Evolutionary conservation across 1,139 yeast genomes (phyloP).

Genomic region (Suhomyces bribrorum): DNA sequence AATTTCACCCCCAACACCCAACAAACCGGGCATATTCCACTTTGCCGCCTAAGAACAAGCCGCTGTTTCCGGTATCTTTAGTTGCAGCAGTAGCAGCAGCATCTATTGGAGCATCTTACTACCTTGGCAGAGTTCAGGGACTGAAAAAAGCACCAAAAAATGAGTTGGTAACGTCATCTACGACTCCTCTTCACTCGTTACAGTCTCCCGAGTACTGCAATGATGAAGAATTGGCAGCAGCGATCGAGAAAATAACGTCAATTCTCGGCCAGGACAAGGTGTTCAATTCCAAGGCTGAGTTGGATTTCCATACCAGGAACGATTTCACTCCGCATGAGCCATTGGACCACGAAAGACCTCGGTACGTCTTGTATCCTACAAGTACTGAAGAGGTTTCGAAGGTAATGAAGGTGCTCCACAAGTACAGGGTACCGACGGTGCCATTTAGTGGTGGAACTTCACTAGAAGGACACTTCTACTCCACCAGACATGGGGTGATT

Average conservation of each 20-base stretch:
- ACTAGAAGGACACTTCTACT: slow-evolving; percentile 47
- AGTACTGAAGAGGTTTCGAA: slow-evolving; percentile 41
- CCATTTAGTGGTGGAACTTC: slow-evolving; percentile 65
- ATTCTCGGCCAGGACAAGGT: slow-evolving; percentile 34
- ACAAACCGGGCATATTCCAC: no score
- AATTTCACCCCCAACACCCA: no score
- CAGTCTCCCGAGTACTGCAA: slow-evolving; percentile 43
- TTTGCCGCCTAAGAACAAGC: no score
- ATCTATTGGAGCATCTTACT: no score
- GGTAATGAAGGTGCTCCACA: slow-evolving; percentile 34
- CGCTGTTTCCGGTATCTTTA: no score
- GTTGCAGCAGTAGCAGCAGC: no score
- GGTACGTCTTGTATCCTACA: slow-evolving; percentile 36
- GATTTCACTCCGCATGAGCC: slow-evolving; percentile 48
- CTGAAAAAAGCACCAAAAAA: no score
- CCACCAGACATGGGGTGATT: slow-evolving; percentile 40
- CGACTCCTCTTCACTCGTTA: slow-evolving; percentile 33
- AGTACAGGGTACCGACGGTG: slow-evolving; percentile 49
- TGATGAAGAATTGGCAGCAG: slow-evolving; percentile 39
- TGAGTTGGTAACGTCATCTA: slow-evolving; percentile 15
- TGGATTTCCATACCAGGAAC: slow-evolving; percentile 40
- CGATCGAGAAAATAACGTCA: slow-evolving; percentile 43
- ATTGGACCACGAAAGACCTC: slow-evolving; percentile 34
- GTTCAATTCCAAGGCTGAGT: slow-evolving; percentile 29
- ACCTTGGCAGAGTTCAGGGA: no score